Base-by-base conservation (phyloP, 2,329 filamentous ascomycete species). In the Fusarium foetens region DNA sequence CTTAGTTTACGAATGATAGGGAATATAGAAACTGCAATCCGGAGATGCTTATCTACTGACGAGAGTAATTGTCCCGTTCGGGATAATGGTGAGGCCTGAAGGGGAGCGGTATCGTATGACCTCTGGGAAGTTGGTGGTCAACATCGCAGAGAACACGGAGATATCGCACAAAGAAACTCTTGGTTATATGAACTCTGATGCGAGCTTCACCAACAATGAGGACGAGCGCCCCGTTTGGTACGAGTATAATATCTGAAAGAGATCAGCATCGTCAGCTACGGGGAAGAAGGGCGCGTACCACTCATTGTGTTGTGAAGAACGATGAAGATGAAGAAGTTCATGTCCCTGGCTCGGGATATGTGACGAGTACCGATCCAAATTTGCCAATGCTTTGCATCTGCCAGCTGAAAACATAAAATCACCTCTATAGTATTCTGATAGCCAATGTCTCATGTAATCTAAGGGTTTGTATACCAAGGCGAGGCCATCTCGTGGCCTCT, bases 211-310 rank as follows among this genome's bases (percentile, higher is more conserved):
- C 17, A 19, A 11, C 5, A 1, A 4, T 0, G 17, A 25, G 6
- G 6, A 36, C 0, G 27, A 52, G 17, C 3, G 13, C 0, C 2
- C 1, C 4, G 6, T 8, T 52, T 19, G 17, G 6, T 19, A 16
- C 5, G 29, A 52, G 8, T 19, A 0, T 36, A 16, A 27, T 17
- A 8, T 2, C 23, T 9, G 2, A 17, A 29, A 38, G 5, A 9
- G 13, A 6, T 38, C 19, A 38, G 9, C 8, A 17, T 17, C 7
- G 13, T 27, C 14, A 12, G 9, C 2, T n/a, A 16, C 1, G 7
- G 4, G 19, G 6, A n/a, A 13, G 5, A 3, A 13, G 21, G 49
- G 5, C 23, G 16, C 0, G 27, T 38, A 53, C 33, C 19, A 11
- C 25, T 36, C 33, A 21, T 29, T 9, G 17, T 21, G n/a, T 25